Percentiles rank a stretch among this genome's conserved stretches.
Evolutionary conservation across 805 yeast species (phyloP).

Genomic region (Monosporozyma servazzii): DNA sequence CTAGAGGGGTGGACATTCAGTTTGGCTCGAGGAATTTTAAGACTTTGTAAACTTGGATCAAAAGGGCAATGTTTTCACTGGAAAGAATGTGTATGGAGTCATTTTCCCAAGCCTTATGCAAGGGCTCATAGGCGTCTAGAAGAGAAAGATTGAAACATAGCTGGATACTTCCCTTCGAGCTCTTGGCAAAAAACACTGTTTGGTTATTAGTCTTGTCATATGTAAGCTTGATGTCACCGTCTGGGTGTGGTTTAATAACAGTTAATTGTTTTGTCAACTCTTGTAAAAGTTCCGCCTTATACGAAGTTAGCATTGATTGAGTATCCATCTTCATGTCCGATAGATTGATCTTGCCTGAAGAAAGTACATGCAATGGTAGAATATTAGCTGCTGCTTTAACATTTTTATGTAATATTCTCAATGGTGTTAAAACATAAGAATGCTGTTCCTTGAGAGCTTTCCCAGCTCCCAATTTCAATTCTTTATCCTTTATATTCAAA

Average conservation of each 20-base stretch:
- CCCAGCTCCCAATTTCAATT: constrained; percentile 2
- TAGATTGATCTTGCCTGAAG: neutral
- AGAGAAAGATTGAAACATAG: neutral
- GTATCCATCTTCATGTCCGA: neutral
- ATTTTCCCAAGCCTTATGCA: neutral
- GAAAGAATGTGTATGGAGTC: neutral
- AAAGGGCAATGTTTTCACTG: neutral
- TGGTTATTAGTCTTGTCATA: neutral
- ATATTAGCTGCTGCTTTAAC: constrained; percentile 3
- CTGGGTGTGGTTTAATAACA: neutral
- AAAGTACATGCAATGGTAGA: constrained; percentile 9
- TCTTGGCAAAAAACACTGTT: neutral
- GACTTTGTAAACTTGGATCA: neutral
- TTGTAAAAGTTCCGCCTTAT: neutral
- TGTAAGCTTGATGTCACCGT: neutral
- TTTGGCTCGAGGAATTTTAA: neutral
- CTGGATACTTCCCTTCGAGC: neutral
- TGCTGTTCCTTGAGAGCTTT: constrained; percentile 3
- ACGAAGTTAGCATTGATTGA: neutral
- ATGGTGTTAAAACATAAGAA: constrained; percentile 20
- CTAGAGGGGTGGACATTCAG: neutral
- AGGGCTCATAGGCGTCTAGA: neutral
- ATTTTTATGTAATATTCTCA: neutral
- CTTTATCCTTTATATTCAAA: constrained; percentile 5
- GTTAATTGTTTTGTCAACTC: neutral